phyloP scores from a whole-genome alignment of 192 early-diverging fungal species.

The Paraglomus occultum region DNA sequence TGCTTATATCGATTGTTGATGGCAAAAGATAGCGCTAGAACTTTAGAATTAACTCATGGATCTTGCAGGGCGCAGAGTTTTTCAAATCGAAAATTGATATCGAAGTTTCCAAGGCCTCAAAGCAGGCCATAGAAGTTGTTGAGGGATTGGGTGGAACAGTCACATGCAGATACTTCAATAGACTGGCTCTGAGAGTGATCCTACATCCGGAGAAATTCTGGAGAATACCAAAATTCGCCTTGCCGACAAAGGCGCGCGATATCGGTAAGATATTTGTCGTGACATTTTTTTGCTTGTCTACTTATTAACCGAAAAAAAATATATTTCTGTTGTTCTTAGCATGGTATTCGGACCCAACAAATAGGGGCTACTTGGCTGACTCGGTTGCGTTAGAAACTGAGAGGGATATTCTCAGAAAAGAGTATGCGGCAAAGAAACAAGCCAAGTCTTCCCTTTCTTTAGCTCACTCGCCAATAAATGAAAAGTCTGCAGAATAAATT shows the following conservation, averaged over 20 bases:
- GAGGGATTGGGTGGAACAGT: conserved; percentile 82
- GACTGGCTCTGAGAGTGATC: conserved; percentile 67
- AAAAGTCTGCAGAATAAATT: no score
- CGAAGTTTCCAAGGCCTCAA: conserved; percentile 80
- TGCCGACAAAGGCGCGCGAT: conserved; percentile 63
- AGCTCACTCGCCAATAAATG: no score
- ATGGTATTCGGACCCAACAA: conserved; percentile 64
- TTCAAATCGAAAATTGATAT: conserved; percentile 77
- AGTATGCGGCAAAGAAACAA: no score
- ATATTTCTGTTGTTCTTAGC: conserved; percentile 31
- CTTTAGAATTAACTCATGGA: neutral
- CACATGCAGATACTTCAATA: conserved; percentile 79
- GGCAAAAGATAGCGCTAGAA: neutral
- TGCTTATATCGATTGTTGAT: neutral
- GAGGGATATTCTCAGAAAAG: conserved; percentile 15
- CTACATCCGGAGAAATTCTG: conserved; percentile 81
- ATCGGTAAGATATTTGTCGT: conserved; percentile 39
- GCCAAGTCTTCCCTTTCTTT: no score
- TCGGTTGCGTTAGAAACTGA: neutral
- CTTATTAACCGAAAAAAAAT: neutral
- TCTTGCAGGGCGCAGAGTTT: conserved; percentile 66
- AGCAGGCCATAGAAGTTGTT: conserved; percentile 74
- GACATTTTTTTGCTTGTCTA: neutral
- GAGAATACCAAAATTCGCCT: conserved; percentile 63
- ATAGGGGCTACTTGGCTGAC: conserved; percentile 73